Conservation (phyloP, 305 asterid species). For the Fraxinus velutina region DNA sequence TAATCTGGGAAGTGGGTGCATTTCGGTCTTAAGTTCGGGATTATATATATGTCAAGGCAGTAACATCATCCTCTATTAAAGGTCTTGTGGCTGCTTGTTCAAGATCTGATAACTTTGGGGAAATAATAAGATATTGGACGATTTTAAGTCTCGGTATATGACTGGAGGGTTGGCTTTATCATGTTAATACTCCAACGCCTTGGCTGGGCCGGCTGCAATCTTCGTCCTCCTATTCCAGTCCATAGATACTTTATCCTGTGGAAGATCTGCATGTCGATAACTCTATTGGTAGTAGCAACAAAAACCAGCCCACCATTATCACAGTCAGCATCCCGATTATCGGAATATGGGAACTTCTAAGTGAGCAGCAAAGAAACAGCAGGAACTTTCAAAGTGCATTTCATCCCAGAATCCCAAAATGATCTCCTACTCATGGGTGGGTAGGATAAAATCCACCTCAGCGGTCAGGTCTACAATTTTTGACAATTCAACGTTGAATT, state of each 20-base stretch:
- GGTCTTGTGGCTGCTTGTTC: constrained; percentile 92
- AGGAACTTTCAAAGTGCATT: neutral
- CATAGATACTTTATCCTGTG: constrained; percentile 64
- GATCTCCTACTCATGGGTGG: neutral
- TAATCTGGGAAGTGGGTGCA: constrained; percentile 38
- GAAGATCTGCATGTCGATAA: constrained; percentile 47
- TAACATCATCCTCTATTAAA: constrained; percentile 75
- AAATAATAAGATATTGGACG: constrained; percentile 88
- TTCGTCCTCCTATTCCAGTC: constrained; percentile 96
- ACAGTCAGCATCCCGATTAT: neutral
- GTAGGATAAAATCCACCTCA: neutral
- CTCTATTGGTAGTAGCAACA: neutral
- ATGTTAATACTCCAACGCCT: constrained; percentile 86
- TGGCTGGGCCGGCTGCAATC: constrained; percentile 95
- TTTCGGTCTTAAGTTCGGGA: constrained; percentile 77
- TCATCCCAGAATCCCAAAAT: neutral
- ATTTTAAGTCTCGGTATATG: constrained; percentile 83
- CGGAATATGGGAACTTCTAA: neutral
- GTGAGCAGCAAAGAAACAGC: neutral
- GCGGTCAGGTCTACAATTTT: neutral
- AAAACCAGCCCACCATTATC: neutral
- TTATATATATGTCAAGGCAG: constrained; percentile 71
- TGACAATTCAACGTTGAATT: too few species aligned
- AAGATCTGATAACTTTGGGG: constrained; percentile 81
- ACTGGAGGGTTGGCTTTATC: constrained; percentile 94